Conservation (phyloP, 2,329 filamentous ascomycete species). For the Teratosphaeriaceae sp. region DNA sequence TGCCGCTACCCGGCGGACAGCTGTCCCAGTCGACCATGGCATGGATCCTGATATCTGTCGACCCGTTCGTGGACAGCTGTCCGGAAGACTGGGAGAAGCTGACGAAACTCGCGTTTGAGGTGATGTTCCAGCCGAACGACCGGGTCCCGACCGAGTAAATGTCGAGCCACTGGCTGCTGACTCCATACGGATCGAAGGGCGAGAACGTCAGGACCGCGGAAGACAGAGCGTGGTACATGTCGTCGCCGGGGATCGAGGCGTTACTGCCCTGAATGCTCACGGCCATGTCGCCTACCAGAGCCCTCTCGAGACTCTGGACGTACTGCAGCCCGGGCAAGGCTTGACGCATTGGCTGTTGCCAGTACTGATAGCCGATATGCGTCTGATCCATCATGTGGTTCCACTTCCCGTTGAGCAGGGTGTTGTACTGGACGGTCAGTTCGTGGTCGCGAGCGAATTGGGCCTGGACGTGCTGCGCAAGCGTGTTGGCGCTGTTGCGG, state of each 20-base stretch:
- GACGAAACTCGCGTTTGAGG: conserved; percentile 44
- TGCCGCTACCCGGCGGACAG: conserved; percentile 33
- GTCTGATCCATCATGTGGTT: conserved; percentile 39
- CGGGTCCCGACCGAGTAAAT: conserved; percentile 54
- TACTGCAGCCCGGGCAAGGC: conserved; percentile 55
- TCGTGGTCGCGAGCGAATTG: conserved; percentile 52
- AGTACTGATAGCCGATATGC: conserved; percentile 45
- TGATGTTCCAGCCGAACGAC: conserved; percentile 48
- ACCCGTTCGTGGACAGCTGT: conserved; percentile 39
- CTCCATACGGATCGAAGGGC: conserved; percentile 53
- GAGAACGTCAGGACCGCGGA: conserved; percentile 49
- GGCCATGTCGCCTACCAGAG: conserved; percentile 56
- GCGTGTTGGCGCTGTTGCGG: conserved; percentile 49
- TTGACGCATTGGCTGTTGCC: conserved; percentile 70
- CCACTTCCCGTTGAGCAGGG: conserved; percentile 57
- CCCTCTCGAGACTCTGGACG: conserved; percentile 51
- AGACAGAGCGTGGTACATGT: conserved; percentile 51
- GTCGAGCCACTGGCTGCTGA: conserved; percentile 52
- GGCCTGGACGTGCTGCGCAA: conserved; percentile 47
- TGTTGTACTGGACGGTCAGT: conserved; percentile 52
- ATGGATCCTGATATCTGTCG: conserved; percentile 47
- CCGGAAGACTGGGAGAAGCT: conserved; percentile 46
- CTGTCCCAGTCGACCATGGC: conserved; percentile 52
- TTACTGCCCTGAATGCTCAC: conserved; percentile 60
- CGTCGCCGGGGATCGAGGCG: conserved; percentile 61